Base-by-base conservation (phyloP, 306 rosid species). In the Spatholobus suberectus region DNA sequence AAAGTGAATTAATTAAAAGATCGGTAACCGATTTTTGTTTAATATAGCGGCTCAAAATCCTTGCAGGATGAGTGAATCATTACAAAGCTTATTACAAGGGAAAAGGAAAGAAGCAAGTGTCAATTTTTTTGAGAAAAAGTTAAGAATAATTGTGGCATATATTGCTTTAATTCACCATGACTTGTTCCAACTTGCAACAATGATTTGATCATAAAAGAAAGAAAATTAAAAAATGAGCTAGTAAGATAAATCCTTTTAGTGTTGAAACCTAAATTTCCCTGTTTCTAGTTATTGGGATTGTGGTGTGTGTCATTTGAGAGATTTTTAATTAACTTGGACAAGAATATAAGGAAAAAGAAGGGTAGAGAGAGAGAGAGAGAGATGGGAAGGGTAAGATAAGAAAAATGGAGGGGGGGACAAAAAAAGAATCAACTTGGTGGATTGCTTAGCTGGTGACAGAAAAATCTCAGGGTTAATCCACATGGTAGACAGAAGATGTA, bases 371-470 rank as follows among this genome's bases (percentile, higher is more conserved):
- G 5, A 47, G 51, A 27, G 59, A 32, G 26, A 13, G 41, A 17
- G 4, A 38, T 4, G 11, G 34, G 34, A 34, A 4, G 23, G 29
- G 58, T 12, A 35, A 66, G 72, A 66, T 35, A 66, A 66, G 51
- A 68, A 68, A 68, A 68, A 68, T 18, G 27, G 13, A 2, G 34
- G 35, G 24, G 57, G 46, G 12, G 11, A 10, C 9, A 23, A 15
- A 23, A 67, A 38, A 20, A 43, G 85, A 85, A 88, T 83, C 47
- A 88, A 61, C 72, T 52, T 88, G 88, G 92, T 85, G 92, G 94
- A 89, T 76, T 87, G 97, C 89, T 91, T 87, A 90, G 97, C 97
- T 93, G 97, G 91, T 86, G 93, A 70, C 95, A 90, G 97, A 92
- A 88, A 89, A 93, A 92, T 88, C 58, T 17, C 65, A 80, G 91